A percentile compares a stretch with the other conserved stretches of the same genome.
phyloP scores from a whole-genome alignment of 768 basidiomycete genomes.

The Pulveroboletus frians region DNA sequence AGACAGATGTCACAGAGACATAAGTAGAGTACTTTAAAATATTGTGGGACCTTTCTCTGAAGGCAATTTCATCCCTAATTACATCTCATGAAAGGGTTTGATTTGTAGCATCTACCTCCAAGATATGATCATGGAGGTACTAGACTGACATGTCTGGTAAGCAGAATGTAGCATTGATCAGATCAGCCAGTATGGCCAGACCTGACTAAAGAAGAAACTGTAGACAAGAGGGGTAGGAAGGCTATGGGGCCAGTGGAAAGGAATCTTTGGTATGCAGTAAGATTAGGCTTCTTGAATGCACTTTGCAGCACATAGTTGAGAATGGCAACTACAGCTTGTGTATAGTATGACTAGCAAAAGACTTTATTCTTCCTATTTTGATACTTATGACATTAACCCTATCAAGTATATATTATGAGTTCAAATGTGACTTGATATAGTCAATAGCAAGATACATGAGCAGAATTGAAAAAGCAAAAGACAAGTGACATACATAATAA shows the following conservation, averaged over 20 bases:
- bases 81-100: slow-evolving; percentile 42
- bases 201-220: slow-evolving; percentile 77
- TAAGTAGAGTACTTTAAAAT: slow-evolving; percentile 62
- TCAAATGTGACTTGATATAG: too few relatives aligned
- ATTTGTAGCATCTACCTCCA: slow-evolving; percentile 47
- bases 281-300: slow-evolving; percentile 59
- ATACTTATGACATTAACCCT: too few relatives aligned
- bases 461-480: too few relatives aligned
- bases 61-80: slow-evolving; percentile 59
- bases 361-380: too few relatives aligned
- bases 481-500: too few relatives aligned
- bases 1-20: slow-evolving; percentile 39
- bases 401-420: too few relatives aligned
- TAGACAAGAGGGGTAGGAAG: slow-evolving; percentile 81
- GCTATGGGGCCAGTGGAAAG: slow-evolving; percentile 93
- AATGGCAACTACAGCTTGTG: slow-evolving; percentile 87
- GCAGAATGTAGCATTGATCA: slow-evolving; percentile 92
- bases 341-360: slow-evolving; percentile 90
- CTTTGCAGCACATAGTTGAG: slow-evolving; percentile 66
- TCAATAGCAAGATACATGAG: too few relatives aligned
- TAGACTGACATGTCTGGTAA: slow-evolving; percentile 69
- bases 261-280: slow-evolving; percentile 90
- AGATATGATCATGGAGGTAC: slow-evolving; percentile 57
- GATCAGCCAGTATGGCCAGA: slow-evolving; percentile 53
- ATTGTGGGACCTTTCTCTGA: slow-evolving; percentile 67